phyloP scores from a whole-genome alignment of 2,329 filamentous ascomycete species.

The Zelopaecilomyces penicillatus region DNA sequence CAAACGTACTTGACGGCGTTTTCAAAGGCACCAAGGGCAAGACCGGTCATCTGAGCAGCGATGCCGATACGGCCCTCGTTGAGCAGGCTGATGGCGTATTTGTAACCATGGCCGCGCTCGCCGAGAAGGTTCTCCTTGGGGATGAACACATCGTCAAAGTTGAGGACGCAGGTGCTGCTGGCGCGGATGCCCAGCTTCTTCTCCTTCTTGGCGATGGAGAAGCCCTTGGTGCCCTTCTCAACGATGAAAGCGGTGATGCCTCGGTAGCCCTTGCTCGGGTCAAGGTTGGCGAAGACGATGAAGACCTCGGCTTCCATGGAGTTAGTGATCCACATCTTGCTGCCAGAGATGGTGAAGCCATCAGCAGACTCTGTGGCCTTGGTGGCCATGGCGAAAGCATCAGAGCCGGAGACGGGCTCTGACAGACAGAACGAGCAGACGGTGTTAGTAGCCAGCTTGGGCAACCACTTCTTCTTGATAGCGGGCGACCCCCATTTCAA shows the following conservation, averaged over 20 bases:
- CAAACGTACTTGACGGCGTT: slow-evolving; percentile 90
- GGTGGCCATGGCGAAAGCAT: slow-evolving; percentile 91
- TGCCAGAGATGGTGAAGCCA: slow-evolving; percentile 80
- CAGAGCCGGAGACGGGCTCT: slow-evolving; percentile 85
- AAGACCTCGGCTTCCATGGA: slow-evolving; percentile 89
- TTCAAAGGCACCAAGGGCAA: slow-evolving; percentile 89
- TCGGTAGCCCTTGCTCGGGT: slow-evolving; percentile 88
- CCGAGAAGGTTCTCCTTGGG: slow-evolving; percentile 84
- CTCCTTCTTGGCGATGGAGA: slow-evolving; percentile 97
- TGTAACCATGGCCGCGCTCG: slow-evolving; percentile 86
- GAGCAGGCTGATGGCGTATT: slow-evolving; percentile 87
- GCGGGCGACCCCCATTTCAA: slow-evolving; percentile 73
- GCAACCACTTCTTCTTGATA: slow-evolving; percentile 78
- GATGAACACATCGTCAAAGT: slow-evolving; percentile 91
- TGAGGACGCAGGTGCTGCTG: slow-evolving; percentile 93
- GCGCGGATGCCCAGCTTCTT: slow-evolving; percentile 98
- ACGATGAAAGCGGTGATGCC: slow-evolving; percentile 95
- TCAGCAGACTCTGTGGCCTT: slow-evolving; percentile 75
- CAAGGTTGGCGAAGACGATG: slow-evolving; percentile 95
- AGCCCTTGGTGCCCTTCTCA: slow-evolving; percentile 81
- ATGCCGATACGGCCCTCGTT: slow-evolving; percentile 98
- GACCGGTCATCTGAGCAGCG: slow-evolving; percentile 95
- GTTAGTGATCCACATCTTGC: slow-evolving; percentile 99
- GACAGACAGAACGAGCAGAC: slow-evolving; percentile 90
- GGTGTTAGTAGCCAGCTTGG: slow-evolving; percentile 80